A percentile compares a stretch with the other conserved stretches of the same genome.
phyloP scores from a whole-genome alignment of 176 grass and related monocot genomes.

The Zoysia japonica region DNA sequence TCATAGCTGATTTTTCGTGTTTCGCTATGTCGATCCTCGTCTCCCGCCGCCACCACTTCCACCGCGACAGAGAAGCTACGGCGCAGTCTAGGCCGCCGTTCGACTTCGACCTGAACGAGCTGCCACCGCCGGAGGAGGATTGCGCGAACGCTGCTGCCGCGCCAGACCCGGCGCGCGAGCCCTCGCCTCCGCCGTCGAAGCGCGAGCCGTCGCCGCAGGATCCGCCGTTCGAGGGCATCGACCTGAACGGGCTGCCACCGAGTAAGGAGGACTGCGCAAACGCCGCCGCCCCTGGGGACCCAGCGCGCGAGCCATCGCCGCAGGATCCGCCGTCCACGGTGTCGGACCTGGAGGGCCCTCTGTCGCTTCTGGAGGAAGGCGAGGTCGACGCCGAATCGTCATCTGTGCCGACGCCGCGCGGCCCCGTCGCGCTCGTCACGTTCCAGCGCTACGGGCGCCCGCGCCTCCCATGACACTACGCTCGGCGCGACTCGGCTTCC shows the following conservation, averaged over 20 bases:
- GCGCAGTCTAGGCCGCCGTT: neutral
- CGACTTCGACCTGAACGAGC: conserved; percentile 42
- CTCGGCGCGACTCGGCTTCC: neutral
- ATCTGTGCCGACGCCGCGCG: neutral
- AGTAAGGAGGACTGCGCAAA: no score
- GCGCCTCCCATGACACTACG: neutral
- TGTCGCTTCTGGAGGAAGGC: conserved; percentile 23
- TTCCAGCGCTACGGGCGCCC: neutral
- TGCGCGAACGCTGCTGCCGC: neutral
- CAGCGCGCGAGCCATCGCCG: neutral
- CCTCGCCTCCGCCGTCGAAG: neutral
- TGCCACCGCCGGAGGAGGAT: neutral
- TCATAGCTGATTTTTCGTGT: neutral
- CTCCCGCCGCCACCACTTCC: neutral
- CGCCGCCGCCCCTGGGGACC: no score
- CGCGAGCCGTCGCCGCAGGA: neutral
- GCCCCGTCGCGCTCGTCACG: neutral
- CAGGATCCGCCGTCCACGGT: neutral
- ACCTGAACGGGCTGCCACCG: no score
- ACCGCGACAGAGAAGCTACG: neutral
- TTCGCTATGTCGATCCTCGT: neutral
- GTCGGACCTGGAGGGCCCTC: conserved; percentile 21
- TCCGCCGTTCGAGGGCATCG: no score
- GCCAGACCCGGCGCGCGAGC: neutral
- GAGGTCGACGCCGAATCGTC: neutral